Conservation (phyloP, 129 eudicot genomes). For the Silybum marianum region DNA sequence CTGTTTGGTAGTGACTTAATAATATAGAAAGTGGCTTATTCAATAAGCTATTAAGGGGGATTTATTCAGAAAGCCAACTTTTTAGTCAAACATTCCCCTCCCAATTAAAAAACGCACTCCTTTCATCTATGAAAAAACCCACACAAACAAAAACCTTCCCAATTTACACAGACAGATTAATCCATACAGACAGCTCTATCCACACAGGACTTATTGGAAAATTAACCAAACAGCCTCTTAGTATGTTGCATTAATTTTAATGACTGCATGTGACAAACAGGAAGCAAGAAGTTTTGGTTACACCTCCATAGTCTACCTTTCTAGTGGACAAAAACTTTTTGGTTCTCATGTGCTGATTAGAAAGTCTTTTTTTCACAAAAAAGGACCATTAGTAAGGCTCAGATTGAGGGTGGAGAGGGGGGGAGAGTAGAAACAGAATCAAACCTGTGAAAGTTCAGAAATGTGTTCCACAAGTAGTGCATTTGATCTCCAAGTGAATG, state of each 20-base stretch:
- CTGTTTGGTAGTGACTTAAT: too few species aligned
- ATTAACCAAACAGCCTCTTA: too few species aligned
- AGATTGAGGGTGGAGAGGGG: background rate
- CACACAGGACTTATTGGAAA: too few species aligned
- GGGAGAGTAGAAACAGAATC: slow-evolving; percentile 15
- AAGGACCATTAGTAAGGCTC: background rate
- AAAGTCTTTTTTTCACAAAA: background rate
- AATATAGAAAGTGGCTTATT: too few species aligned
- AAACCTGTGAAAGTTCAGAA: slow-evolving; percentile 95
- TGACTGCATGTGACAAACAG: background rate
- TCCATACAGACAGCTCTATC: too few species aligned
- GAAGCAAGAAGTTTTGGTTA: background rate
- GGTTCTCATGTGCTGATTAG: background rate
- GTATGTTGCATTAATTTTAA: background rate
- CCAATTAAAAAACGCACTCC: too few species aligned
- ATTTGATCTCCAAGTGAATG: slow-evolving; percentile 72
- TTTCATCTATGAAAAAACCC: too few species aligned
- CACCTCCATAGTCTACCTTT: background rate
- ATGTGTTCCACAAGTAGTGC: slow-evolving; percentile 69
- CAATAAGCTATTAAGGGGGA: too few species aligned
- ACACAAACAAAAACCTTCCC: too few species aligned
- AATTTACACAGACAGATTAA: too few species aligned
- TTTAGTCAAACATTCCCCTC: too few species aligned
- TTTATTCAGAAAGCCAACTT: too few species aligned
- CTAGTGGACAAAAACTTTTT: background rate